Evolutionary conservation across 1,284 basidiomycete genomes (phyloP), one percentile per base, ranked within the genome.

Genomic region (Boletellus sp.): DNA sequence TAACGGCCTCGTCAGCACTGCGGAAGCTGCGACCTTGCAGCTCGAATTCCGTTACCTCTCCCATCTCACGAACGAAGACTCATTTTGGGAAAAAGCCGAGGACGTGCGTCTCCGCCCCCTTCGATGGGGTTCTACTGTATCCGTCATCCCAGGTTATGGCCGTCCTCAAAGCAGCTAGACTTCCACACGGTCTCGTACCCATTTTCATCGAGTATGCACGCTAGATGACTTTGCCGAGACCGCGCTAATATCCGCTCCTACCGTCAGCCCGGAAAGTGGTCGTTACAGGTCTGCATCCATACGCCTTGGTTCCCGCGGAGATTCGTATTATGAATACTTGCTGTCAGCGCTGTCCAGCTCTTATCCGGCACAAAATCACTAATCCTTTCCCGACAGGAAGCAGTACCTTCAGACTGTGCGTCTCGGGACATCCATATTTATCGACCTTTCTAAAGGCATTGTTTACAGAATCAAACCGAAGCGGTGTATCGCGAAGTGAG

Each of bases 241-340:
- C n/a, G 20, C 27, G 36, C 48, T 60, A n/a, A 54, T 47, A 8
- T 37, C 36, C 25, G n/a, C 36, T 37, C 34, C 13, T 21, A 30
- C 26, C 21, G 9, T 39, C 43, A 91, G 88, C 43, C 74, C 84
- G 0, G 61, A 79, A 16, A 76, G 71, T 27, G 93, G 91, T 7
- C 71, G 75, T 35, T 95, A 91, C 57, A 73, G 82, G 26, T 70
- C 80, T 9, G 84, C 86, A 17, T 81, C 87, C 30, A 90, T 98
- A 50, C 83, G 94, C 8, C 77, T 97, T 13, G 94, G 94, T 8
- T 94, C 92, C 14, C 79, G 94, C 23, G 94, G 89, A 19, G 94
- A 98, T 68, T 94, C 91, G 5, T 97, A 87, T 70, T 98, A 96
- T 64, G 94, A 97, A 67, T 95, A 95, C 61, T 73, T 96, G 22